Conservation (phyloP, 305 asterid genomes). For the Fraxinus latifolia region DNA sequence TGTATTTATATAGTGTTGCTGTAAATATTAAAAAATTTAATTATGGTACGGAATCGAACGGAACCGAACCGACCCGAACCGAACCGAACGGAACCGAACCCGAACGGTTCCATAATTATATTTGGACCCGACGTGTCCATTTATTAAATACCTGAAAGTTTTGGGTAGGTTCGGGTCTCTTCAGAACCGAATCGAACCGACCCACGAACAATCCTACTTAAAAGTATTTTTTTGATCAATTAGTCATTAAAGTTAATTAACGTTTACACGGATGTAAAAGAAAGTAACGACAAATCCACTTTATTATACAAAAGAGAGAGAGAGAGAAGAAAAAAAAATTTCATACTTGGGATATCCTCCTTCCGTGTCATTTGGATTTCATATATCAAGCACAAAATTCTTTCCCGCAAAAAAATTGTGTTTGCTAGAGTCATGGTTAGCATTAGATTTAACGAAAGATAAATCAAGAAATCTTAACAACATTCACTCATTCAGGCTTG, state of each 20-base stretch:
- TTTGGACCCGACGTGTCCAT: too few relatives aligned
- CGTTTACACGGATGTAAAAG: not conserved
- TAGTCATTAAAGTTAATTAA: not conserved
- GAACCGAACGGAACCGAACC: too few relatives aligned
- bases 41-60: too few relatives aligned
- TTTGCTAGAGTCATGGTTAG: not conserved
- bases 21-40: too few relatives aligned
- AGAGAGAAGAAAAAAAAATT: too few relatives aligned
- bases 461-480: not conserved
- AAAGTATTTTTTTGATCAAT: not conserved
- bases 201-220: too few relatives aligned
- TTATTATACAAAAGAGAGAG: not conserved
- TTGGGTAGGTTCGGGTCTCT: too few relatives aligned
- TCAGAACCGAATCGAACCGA: too few relatives aligned
- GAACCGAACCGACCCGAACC: too few relatives aligned
- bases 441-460: not conserved
- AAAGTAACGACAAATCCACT: not conserved
- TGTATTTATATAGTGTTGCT: too few relatives aligned
- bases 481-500: not conserved
- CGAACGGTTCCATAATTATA: too few relatives aligned
- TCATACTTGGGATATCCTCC: not conserved
- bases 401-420: not conserved
- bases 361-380: not conserved
- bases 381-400: not conserved
- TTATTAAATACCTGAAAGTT: too few relatives aligned